phyloP scores from a whole-genome alignment of 441 rosid species.

The Rhodomyrtus psidioides region DNA sequence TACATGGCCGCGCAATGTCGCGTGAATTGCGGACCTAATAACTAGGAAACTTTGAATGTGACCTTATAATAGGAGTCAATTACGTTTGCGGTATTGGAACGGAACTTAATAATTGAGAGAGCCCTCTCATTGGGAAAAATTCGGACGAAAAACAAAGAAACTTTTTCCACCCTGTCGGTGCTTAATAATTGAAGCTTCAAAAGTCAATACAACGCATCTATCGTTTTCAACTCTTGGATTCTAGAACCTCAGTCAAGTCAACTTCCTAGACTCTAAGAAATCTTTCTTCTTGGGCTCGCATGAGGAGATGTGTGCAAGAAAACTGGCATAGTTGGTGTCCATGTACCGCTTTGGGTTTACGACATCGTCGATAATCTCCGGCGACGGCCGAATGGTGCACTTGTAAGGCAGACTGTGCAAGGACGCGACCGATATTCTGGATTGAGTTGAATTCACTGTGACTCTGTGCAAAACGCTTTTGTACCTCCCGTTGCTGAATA shows the following conservation, averaged over 20 bases:
- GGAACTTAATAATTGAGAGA: neutral
- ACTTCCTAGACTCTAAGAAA: neutral
- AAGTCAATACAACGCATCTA: neutral
- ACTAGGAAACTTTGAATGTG: neutral
- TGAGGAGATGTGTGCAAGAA: slow-evolving; percentile 41
- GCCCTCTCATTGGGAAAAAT: neutral
- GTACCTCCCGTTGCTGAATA: slow-evolving; percentile 83
- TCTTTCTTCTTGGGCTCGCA: neutral
- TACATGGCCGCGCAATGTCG: neutral
- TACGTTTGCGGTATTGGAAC: neutral
- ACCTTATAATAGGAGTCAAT: neutral
- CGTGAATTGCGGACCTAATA: neutral
- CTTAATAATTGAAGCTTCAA: neutral
- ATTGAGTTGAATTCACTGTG: slow-evolving; percentile 37
- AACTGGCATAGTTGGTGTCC: slow-evolving; percentile 59
- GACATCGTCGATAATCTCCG: slow-evolving; percentile 29
- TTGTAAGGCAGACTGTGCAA: slow-evolving; percentile 50
- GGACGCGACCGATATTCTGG: slow-evolving; percentile 68
- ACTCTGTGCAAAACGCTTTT: slow-evolving; percentile 82
- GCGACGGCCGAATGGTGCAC: slow-evolving; percentile 34
- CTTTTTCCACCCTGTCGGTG: neutral
- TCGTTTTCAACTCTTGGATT: neutral
- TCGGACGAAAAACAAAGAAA: neutral
- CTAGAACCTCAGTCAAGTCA: neutral
- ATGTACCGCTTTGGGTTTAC: slow-evolving; percentile 41